Evolutionary conservation across 345 rosid species (phyloP).

Genomic region (Eutrema heterophyllum): DNA sequence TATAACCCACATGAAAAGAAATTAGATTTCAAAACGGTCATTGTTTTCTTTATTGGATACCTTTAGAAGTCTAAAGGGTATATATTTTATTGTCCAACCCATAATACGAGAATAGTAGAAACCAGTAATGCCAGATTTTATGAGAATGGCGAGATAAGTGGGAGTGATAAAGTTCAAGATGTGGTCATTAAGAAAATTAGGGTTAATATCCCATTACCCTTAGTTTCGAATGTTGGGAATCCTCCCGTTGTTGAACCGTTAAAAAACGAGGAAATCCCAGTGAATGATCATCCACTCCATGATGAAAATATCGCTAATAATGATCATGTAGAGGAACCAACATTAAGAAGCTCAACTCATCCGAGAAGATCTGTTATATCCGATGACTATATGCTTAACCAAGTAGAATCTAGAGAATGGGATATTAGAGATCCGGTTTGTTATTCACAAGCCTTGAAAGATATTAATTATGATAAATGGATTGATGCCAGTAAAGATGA

Average conservation of each 20-base stretch:
- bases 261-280: too few species aligned
- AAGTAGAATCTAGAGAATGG: background rate
- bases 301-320: too few species aligned
- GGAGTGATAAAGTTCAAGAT: background rate
- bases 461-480: conserved; percentile 1
- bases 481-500: background rate
- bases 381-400: too few species aligned
- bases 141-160: background rate
- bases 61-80: background rate
- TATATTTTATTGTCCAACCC: background rate
- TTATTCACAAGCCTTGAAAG: background rate
- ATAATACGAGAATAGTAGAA: background rate
- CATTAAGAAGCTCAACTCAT: too few species aligned
- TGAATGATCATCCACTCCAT: too few species aligned
- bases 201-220: background rate
- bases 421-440: background rate
- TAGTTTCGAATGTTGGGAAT: background rate
- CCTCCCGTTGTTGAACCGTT: too few species aligned
- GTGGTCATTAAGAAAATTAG: background rate
- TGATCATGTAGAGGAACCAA: too few species aligned
- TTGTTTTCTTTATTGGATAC: background rate
- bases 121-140: background rate
- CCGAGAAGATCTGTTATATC: too few species aligned
- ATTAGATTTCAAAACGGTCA: background rate
- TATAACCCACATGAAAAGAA: background rate